Evolutionary conservation across 1,284 basidiomycete species (phyloP).

Genomic region (Apiotrichum brassicae): DNA sequence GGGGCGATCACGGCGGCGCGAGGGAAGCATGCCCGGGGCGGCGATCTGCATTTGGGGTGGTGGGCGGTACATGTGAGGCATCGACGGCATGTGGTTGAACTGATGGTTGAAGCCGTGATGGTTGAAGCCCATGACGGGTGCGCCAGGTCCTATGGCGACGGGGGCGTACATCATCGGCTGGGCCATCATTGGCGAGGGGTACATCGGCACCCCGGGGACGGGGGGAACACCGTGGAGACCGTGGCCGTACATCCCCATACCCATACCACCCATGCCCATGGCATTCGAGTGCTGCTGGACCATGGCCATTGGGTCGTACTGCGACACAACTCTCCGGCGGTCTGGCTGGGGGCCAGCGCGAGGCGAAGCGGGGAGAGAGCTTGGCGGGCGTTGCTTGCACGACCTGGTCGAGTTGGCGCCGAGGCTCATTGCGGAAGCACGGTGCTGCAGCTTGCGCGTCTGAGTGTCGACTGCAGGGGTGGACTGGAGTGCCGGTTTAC

Average conservation of each 20-base stretch:
- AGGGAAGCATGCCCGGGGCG: constrained; percentile 7
- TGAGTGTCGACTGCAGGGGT: not conserved
- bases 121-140: constrained; percentile 2
- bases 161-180: constrained; percentile 12
- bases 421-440: constrained; percentile 1
- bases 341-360: constrained; percentile 7
- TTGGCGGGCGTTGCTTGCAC: not conserved
- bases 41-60: constrained; percentile 4
- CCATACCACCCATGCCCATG: constrained; percentile 10
- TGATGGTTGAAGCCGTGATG: constrained; percentile 1
- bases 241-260: not conserved
- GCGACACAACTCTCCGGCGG: constrained; percentile 14
- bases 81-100: not conserved
- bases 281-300: constrained; percentile 2
- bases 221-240: not conserved
- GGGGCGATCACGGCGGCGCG: constrained; percentile 17
- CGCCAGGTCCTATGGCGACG: not conserved
- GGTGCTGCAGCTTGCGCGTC: not conserved
- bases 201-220: not conserved
- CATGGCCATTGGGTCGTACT: constrained; percentile 7
- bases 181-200: not conserved
- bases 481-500: not conserved
- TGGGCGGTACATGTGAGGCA: constrained; percentile 15
- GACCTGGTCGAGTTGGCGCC: not conserved
- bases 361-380: constrained; percentile 11